Base-by-base conservation (phyloP, 495 filamentous ascomycete genomes). In the Hypoxylon perforatum region DNA sequence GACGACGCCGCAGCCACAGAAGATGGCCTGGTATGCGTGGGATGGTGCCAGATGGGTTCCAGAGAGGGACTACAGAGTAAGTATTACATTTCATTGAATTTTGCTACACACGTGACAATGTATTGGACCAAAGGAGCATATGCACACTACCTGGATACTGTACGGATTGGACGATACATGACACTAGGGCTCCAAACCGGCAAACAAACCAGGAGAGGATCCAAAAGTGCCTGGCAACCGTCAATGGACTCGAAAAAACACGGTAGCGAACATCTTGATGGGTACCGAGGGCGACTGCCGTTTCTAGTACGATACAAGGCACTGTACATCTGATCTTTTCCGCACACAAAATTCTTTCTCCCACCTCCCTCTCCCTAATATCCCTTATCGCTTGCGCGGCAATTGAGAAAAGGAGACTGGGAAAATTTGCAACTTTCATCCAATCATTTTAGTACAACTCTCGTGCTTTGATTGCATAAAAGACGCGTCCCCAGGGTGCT, bases 21-120 rank as follows among this genome's bases (percentile, higher is more conserved):
- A 25, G 9, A 28, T 41, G 23, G 67, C 69, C 61, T 76, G 72
- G 22, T 77, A 74, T 18, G 70, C 73, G 15, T 79, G 71, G 74
- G 73, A 78, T 47, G 76, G 75, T n/a, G 53, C 49, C 18, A 44
- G 49, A 33, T 79, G 76, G 75, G 23, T 75, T 33, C 61, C 52
- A n/a, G 49, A 61, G 1, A 15, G 55, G 3, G 54, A 56, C 41
- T 47, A 57, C 21, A 51, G 18, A 0, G 72, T 75, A 64, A 70
- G 72, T 49, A 21, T 14, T 41, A 0, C 17, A 35, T 61, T 61
- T 49, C 35, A n/a, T 59, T 57, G 14, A 35, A 3, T 35, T 17
- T 6, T 44, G 8, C 17, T 10, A 18, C 3, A 17, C 7, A 10
- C 1, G 41, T 2, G 41, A 19, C 17, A 44, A 10, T 18, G 17